Base-by-base conservation (phyloP, 1,284 basidiomycete species). In the Ceratobasidium sp. region DNA sequence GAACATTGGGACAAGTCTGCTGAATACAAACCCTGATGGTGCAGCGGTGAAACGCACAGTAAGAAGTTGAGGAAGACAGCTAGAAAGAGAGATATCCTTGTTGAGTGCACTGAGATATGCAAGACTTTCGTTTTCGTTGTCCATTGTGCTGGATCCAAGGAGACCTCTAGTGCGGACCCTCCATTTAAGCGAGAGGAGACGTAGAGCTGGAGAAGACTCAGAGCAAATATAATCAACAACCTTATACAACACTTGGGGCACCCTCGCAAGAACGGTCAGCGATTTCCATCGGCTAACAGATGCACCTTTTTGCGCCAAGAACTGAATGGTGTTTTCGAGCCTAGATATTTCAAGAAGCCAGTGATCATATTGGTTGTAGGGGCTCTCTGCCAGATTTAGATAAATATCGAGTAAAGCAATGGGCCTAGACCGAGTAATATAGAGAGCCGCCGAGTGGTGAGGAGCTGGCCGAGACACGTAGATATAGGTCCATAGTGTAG, bases 401-500 rank as follows among this genome's bases (percentile, higher is more conserved):
- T 64, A 28, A 33, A 76, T 55, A 39, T 55, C 46, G 12, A 76
- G 51, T 15, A 64, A 26, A n/a, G n/a, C n/a, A 2, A 18, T 44
- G 33, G 60, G 15, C 15, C 61, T 46, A 42, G 72, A 46, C 40
- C 72, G 72, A n/a, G 23, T 5, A 23, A 76, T 13, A 55, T 55
- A 76, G 18, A 66, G 33, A 13, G 40, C 28, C 55, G 63, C 49
- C 9, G 5, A 51, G 5, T 71, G 20, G 20, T 51, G 23, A 42
- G 44, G 28, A 42, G 51, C 33, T 15, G 23, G 18, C 4, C 51
- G 49, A 40, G 63, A 53, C n/a, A 76, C 56, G 40, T 76, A 63
- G 46, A 76, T 64, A 66, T 76, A 60, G 6, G 72, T 76, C 72
- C 72, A 76, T 13, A 76, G 61, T 2, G 60, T 28, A n/a, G 60